phyloP scores from a whole-genome alignment of 768 basidiomycete genomes.

The Trametes meyenii region DNA sequence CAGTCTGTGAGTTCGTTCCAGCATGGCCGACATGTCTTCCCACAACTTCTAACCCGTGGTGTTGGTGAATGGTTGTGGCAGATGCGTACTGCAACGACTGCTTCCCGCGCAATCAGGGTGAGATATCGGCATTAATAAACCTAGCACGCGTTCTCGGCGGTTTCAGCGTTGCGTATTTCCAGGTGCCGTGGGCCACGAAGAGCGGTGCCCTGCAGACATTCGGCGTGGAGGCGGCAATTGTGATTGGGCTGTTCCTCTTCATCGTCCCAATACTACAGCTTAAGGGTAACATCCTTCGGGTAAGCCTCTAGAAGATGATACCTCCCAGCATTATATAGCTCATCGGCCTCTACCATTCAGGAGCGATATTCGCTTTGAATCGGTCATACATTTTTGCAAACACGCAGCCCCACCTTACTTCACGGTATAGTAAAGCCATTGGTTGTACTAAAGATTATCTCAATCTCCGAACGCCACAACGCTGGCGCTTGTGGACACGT shows the following conservation, averaged over 20 bases:
- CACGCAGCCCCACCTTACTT: too few species aligned
- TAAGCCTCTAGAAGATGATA: constrained; percentile 32
- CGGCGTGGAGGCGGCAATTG: constrained; percentile 65
- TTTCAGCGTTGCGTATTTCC: constrained; percentile 68
- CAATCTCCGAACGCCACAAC: too few species aligned
- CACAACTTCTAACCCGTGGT: constrained; percentile 20
- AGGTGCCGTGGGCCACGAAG: constrained; percentile 64
- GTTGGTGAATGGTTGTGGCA: constrained; percentile 22
- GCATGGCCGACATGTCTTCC: constrained; percentile 14
- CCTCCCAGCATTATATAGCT: too few species aligned
- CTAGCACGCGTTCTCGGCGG: constrained; percentile 58
- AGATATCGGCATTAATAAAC: constrained; percentile 65
- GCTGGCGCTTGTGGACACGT: too few species aligned
- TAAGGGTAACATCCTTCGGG: constrained; percentile 50
- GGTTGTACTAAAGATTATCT: too few species aligned
- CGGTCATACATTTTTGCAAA: too few species aligned
- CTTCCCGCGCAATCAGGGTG: constrained; percentile 54
- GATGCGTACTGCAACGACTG: constrained; percentile 54
- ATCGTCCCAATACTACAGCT: constrained; percentile 55
- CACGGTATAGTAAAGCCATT: too few species aligned
- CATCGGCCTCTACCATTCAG: too few species aligned
- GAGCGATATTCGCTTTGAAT: too few species aligned
- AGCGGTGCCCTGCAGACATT: constrained; percentile 64
- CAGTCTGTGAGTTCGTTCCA: constrained; percentile 48
- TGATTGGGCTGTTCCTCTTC: constrained; percentile 52